Conservation (phyloP, 345 rosid genomes). For the Pugionium cornutum region DNA sequence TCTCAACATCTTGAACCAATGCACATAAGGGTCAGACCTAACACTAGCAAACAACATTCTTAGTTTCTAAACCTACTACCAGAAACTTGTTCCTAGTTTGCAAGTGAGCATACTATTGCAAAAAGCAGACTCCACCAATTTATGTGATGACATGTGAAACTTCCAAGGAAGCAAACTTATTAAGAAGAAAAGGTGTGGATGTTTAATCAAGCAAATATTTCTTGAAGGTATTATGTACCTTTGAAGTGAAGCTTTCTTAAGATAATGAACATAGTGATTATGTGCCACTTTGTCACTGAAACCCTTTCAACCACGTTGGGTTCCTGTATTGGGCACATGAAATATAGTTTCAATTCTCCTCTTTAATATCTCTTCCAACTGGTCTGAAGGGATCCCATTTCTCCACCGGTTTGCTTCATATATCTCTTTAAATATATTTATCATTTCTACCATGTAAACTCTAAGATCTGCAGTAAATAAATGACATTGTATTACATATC, state of each 20-base stretch:
- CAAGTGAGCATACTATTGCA: too few relatives aligned
- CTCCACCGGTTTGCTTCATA: conserved; percentile 65
- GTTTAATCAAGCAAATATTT: too few relatives aligned
- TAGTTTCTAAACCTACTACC: too few relatives aligned
- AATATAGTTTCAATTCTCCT: conserved; percentile 56
- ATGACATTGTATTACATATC: not conserved
- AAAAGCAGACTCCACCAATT: too few relatives aligned
- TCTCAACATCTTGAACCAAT: conserved; percentile 19
- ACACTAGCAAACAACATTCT: too few relatives aligned
- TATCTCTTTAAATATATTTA: conserved; percentile 82
- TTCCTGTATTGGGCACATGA: conserved; percentile 51
- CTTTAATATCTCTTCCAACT: conserved; percentile 68
- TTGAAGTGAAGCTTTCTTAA: conserved; percentile 31
- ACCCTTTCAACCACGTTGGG: conserved; percentile 28
- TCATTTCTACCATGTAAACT: conserved; percentile 66
- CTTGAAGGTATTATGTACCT: conserved; percentile 18
- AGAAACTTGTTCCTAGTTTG: too few relatives aligned
- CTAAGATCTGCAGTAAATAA: conserved; percentile 54
- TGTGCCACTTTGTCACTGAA: conserved; percentile 19
- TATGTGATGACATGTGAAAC: too few relatives aligned
- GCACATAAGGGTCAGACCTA: not conserved
- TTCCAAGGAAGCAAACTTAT: too few relatives aligned
- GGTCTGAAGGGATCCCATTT: conserved; percentile 58
- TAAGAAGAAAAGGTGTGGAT: too few relatives aligned
- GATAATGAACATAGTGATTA: conserved; percentile 21